Base-by-base conservation (phyloP, 2,329 filamentous ascomycete genomes). In the Sphaerulina musiva region DNA sequence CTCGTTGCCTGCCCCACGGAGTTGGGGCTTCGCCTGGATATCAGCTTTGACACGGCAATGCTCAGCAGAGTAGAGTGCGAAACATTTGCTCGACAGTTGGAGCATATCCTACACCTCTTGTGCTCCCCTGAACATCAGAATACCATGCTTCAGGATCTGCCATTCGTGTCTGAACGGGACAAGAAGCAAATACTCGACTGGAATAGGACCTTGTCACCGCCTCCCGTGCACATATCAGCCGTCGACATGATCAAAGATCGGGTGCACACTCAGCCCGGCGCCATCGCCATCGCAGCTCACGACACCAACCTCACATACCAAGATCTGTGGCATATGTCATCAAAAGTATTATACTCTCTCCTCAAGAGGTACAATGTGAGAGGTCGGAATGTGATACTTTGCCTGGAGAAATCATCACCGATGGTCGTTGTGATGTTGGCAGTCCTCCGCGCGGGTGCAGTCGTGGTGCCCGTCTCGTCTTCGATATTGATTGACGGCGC, bases 391-490 rank as follows among this genome's bases (percentile, higher is more conserved):
- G 53, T 67, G 4, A 59, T 63, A 3, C 38, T 66, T 5, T 66
- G 57, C 49, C 63, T 65, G 29, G 64, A 66, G 45, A 68, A 68
- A 48, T 64, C 63, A 6, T 47, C 48, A 51, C 65, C 61, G 62
- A 61, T 56, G 42, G 55, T 58, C n/a, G 59, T 68, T 17, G 63
- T 58, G 23, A 59, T 64, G 20, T 51, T 63, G 46, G 65, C 59
- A 32, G 55, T 56, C 6, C 64, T 69, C 59, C 70, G 69, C 56
- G 65, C 63, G 8, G 67, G 67, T 14, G 62, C 53, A 44, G 61
- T 40, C 57, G 32, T 12, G 8, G 32, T 36, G 11, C 32, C 32
- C 2, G 11, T 36, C 8, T 36, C 32, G 11, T 8, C 32, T 36
- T 36, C 32, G 8, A 36, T 36, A 36, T 9, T 4, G 8, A 12